A percentile compares a stretch with the other conserved stretches of the same genome.
Evolutionary conservation across 495 filamentous ascomycete species (phyloP).

Genomic region (Xylaria sp.): DNA sequence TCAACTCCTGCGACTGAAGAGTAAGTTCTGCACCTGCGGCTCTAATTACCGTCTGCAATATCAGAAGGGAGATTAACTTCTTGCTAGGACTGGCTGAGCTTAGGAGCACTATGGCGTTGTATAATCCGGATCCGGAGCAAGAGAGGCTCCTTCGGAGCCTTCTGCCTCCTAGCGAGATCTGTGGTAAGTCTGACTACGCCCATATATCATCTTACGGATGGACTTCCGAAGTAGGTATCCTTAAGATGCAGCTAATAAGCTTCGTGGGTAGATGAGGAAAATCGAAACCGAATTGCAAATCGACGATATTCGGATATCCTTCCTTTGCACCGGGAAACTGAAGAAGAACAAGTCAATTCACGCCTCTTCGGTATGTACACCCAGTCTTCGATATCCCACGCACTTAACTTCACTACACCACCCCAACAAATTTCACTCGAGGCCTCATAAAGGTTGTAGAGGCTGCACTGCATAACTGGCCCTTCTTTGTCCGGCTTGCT

Average conservation of each 20-base stretch:
- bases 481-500: not conserved
- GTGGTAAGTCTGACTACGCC: not conserved
- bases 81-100: not conserved
- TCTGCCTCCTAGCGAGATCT: conserved; percentile 9
- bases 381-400: not conserved
- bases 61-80: not conserved
- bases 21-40: not conserved
- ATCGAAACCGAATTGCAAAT: not conserved
- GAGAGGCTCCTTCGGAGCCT: conserved; percentile 5
- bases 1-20: not conserved
- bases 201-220: not conserved
- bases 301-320: conserved; percentile 7
- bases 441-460: not conserved
- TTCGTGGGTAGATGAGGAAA: conserved; percentile 14
- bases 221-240: not conserved
- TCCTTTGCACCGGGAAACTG: not conserved
- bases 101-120: not conserved
- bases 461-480: not conserved
- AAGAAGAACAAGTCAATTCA: not conserved
- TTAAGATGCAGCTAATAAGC: not conserved
- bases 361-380: conserved; percentile 10
- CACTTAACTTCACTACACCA: not conserved
- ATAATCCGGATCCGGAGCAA: not conserved
- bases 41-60: not conserved
- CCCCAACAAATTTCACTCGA: not conserved